Evolutionary conservation across 2,329 filamentous ascomycete species (phyloP), one percentile per base, ranked within the genome.

Genomic region (Fusarium torulosum): DNA sequence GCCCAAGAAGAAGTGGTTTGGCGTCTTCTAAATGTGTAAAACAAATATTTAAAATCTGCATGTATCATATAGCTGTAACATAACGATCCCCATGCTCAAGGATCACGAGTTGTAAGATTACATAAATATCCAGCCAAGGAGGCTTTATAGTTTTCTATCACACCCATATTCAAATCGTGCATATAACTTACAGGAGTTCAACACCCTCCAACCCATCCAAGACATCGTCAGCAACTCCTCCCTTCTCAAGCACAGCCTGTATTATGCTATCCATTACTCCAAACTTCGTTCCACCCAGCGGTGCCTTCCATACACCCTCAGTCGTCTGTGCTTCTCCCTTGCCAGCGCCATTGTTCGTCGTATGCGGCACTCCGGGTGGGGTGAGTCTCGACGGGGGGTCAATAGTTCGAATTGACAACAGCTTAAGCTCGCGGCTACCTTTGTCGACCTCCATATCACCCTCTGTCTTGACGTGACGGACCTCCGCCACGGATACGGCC

Each of bases 171-270:
- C 37, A 52, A 40, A 19, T 33, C n/a, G 31, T n/a, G 21, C 41
- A 19, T 23, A 20, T 20, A 45, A 40, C 35, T 63, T 42, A 91
- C 67, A 83, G 82, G 78, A 92, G 79, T 64, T 94, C 91, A 43
- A 96, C 92, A 19, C 85, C 88, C 64, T 94, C 90, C 70, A 98
- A 79, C 1, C 91, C 94, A 65, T 91, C 88, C 75, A 98, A 83
- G 7, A 97, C 91, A 78, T 97, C 95, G 69, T 94, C 90, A 6
- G 91, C 93, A 27, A 97, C 90, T 33, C 94, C 93, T 1, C 91
- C 91, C 72, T 86, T 88, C 75, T 91, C 88, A 59, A 97, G 78
- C 31, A 94, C 91, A 76, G 90, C 88, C 76, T 90, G 88, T 62
- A 96, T 88, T 80, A 97, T 92, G 53, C 85, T 84, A 51, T 89